These are phyloP conservation scores for Leccinellum albellum DNA, from an alignment of 768 basidiomycete species.

Conservation along the genomic window DNA sequence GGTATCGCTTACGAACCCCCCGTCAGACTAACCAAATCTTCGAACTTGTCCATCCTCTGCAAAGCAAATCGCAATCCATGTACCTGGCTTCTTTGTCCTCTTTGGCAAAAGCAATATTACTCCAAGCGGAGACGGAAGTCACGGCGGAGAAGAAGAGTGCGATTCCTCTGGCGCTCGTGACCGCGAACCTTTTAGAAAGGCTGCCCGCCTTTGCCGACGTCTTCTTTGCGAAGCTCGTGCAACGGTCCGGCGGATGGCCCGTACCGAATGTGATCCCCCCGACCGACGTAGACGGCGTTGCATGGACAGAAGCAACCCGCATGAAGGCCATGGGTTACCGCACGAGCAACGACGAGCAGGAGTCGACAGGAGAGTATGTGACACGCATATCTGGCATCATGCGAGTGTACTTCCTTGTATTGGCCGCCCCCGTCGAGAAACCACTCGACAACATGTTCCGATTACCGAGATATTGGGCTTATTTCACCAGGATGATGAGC, in stretches of 20 bases:
- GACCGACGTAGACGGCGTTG: constrained; percentile 45
- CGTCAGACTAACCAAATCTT: constrained; percentile 40
- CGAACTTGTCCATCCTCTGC: constrained; percentile 36
- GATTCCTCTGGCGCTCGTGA: constrained; percentile 72
- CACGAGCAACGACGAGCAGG: constrained; percentile 41
- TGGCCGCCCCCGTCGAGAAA: constrained; percentile 42
- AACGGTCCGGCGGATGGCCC: constrained; percentile 86
- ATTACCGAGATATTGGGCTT: constrained; percentile 65
- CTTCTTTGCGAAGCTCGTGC: constrained; percentile 81
- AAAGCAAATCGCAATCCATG: constrained; percentile 34
- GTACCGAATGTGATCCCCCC: constrained; percentile 61
- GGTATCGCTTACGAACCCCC: constrained; percentile 9
- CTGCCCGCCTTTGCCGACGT: constrained; percentile 61
- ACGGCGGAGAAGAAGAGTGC: constrained; percentile 85
- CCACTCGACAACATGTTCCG: constrained; percentile 47
- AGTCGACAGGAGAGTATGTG: constrained; percentile 58
- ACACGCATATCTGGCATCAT: constrained; percentile 72
- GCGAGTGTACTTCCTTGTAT: constrained; percentile 81
- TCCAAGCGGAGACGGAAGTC: constrained; percentile 93
- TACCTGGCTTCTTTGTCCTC: constrained; percentile 81
- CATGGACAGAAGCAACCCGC: constrained; percentile 41
- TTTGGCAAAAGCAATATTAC: constrained; percentile 81
- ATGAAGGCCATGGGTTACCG: constrained; percentile 58
- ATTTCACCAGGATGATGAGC: constrained; percentile 61
- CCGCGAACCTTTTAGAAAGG: constrained; percentile 60